Evolutionary conservation across 495 filamentous ascomycete genomes (phyloP), one percentile per base, ranked within the genome.

Genomic region (Xylaria longipes): DNA sequence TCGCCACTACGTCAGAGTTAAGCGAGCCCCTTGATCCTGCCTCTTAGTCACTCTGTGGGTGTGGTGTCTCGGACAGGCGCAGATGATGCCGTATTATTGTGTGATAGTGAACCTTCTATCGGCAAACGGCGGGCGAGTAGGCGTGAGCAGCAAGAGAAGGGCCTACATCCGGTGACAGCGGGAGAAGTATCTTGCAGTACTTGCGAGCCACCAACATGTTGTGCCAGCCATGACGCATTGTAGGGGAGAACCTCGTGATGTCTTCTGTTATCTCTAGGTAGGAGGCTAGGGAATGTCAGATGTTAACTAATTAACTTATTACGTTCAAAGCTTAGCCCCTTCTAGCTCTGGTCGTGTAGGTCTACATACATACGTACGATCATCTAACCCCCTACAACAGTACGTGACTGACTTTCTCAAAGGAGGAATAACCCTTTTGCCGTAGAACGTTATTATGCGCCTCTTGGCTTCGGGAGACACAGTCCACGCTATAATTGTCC

Each of bases 21-120:
- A 65, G 43, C 37, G 50, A 57, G 35, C 1, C 64, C 48, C 48
- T 17, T 15, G 2, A 6, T 41, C 35, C 48, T 43, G 15, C 27
- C 35, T 35, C 33, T 54, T 58, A 35, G 33, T 29, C 66, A 48
- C 37, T 45, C 25, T 14, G 52, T 45, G 43, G 39, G 27, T 50
- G 45, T 46, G 54, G 35, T 61, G 66, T 61, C 66, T 69, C 56
- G 54, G 54, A 50, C 14, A 61, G 17, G 8, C 11, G 35, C 41
- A 61, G n/a, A 35, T 41, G n/a, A 67, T 67, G n/a, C 48, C 31
- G 31, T 58, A 27, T 46, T 52, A 43, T 69, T 56, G 66, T 41
- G 48, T 46, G 20, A 22, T 46, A 35, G 31, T 22, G 66, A 46
- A 62, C 22, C 20, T 27, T 7, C 9, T 14, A 25, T 3, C n/a